Base-by-base conservation (phyloP, 441 rosid genomes). In the Cnidoscolus chayamansa region DNA sequence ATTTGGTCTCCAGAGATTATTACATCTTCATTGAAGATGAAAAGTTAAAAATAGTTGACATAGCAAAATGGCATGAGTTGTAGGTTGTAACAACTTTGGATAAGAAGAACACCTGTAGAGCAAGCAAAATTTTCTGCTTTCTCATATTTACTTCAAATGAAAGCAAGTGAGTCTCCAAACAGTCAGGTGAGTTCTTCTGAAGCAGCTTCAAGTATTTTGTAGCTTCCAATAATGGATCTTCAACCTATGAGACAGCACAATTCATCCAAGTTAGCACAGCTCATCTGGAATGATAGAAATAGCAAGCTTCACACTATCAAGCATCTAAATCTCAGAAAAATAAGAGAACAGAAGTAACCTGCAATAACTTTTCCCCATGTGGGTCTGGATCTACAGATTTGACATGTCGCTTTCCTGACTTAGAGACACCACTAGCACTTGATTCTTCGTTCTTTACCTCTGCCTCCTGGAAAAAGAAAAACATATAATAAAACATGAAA, bases 381-480 rank as follows among this genome's bases (percentile, higher is more conserved):
- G 99, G 98, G 86, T 96, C 99, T 64, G 93, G 95, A 80, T 96
- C 99, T 49, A 90, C 95, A 77, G 97, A 90, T 82, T 96, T 96
- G 77, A 85, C 89, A 78, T 85, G 88, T 72, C 91, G 85, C 85
- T 92, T 96, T 47, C 99, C 98, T 72, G 89, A 88, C 87, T 89
- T 96, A 45, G 98, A 89, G 78, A 77, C 86, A 77, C 86, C 84
- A 81, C 80, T 77, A 43, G 86, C 84, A 83, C 84, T 89, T 64
- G 96, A 74, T 78, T 92, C 98, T 87, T 90, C 98, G 65, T 72
- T 94, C 84, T 89, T 96, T 67, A 75, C 88, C 81, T 94, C 99
- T 31, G 98, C 97, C 86, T 96, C 99, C 99, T 96, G 77, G 71
- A 81, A 81, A 65, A 58, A 17, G 51, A 6, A 58, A 30, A 32